A percentile compares a stretch with the other conserved stretches of the same genome.
These are phyloP conservation scores for Leucosporidium yakuticum DNA, from an alignment of 768 basidiomycete species.

Conservation along the genomic window DNA sequence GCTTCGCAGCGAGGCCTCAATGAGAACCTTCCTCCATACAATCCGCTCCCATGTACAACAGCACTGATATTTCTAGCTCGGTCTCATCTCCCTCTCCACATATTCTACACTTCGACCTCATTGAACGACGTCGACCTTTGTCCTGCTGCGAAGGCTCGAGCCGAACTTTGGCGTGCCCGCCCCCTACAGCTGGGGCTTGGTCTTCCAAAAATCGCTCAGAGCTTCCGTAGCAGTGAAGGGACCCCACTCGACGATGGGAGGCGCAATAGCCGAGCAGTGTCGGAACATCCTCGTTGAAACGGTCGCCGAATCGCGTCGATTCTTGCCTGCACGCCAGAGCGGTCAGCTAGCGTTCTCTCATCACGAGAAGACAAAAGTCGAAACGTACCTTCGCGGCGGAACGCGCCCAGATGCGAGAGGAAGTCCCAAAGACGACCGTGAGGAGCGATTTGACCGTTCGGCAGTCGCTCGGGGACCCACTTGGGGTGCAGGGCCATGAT, in stretches of 20 bases:
- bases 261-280: conserved; percentile 28
- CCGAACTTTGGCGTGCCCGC: no score
- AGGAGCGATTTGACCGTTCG: conserved; percentile 20
- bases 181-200: not conserved
- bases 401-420: conserved; percentile 30
- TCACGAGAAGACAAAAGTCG: no score
- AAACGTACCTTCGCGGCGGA: conserved; percentile 32
- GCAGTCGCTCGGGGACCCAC: conserved; percentile 19
- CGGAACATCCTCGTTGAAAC: conserved; percentile 29
- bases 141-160: no score
- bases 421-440: conserved; percentile 31
- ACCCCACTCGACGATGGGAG: conserved; percentile 7
- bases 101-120: no score
- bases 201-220: not conserved
- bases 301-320: conserved; percentile 2
- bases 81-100: no score
- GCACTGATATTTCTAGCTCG: no score
- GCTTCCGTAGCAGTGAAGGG: not conserved
- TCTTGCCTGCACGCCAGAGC: not conserved
- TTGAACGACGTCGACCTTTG: no score
- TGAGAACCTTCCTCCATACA: no score
- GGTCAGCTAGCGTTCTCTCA: no score
- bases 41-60: no score
- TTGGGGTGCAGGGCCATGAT: conserved; percentile 36
- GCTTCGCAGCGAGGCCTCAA: no score